phyloP scores from a whole-genome alignment of 768 basidiomycete species.

The Dentipellis fragilis region DNA sequence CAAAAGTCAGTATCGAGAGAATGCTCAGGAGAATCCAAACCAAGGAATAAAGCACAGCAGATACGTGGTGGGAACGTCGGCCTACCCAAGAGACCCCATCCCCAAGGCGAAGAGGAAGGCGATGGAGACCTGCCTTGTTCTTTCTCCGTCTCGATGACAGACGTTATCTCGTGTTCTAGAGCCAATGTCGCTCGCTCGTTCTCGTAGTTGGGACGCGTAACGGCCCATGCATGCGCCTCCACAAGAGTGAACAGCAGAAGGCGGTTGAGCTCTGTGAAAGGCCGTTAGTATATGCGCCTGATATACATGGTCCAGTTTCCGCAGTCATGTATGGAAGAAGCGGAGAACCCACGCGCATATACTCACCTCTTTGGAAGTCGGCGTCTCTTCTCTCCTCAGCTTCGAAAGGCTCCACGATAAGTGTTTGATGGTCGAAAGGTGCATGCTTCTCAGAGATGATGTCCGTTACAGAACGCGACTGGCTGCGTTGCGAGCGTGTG shows the following conservation, averaged over 20 bases:
- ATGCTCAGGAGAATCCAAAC: neutral
- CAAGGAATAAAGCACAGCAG: too few relatives aligned
- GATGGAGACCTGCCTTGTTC: slow-evolving; percentile 14
- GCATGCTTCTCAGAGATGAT: neutral
- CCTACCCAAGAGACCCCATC: slow-evolving; percentile 2
- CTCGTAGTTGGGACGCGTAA: slow-evolving; percentile 8
- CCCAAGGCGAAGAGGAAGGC: neutral
- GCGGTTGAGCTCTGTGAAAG: slow-evolving; percentile 8
- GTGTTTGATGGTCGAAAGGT: slow-evolving; percentile 21
- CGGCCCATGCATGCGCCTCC: slow-evolving; percentile 10
- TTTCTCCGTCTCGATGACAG: slow-evolving; percentile 8
- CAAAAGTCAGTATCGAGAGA: neutral
- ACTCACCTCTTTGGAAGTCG: slow-evolving; percentile 26
- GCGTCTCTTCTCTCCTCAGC: slow-evolving; percentile 24
- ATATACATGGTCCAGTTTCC: neutral
- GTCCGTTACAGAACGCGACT: neutral
- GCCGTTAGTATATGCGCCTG: neutral
- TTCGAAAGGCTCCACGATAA: slow-evolving; percentile 25
- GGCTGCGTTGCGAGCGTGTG: neutral
- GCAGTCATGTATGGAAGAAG: neutral
- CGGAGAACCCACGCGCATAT: slow-evolving; percentile 9
- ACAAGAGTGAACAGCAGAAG: slow-evolving; percentile 8
- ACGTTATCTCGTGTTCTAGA: slow-evolving; percentile 10
- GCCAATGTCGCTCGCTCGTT: slow-evolving; percentile 8
- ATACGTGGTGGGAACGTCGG: neutral